phyloP scores from a whole-genome alignment of 2,329 filamentous ascomycete genomes.

The Beauveria medogensis region DNA sequence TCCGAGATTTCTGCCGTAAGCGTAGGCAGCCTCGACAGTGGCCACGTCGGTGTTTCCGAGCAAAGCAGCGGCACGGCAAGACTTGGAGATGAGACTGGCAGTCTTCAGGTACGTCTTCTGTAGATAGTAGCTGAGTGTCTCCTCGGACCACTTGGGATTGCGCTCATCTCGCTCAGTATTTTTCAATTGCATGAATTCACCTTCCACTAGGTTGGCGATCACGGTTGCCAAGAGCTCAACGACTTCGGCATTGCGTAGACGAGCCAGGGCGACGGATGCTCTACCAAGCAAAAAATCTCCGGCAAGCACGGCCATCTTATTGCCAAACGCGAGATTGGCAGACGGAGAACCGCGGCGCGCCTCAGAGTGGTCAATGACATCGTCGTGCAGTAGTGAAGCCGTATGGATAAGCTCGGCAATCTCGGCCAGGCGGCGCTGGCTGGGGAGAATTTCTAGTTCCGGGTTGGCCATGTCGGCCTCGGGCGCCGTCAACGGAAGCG shows the following conservation, averaged over 20 bases:
- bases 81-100: slow-evolving; percentile 91
- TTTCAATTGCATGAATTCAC: slow-evolving; percentile 99
- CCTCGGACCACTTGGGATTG: slow-evolving; percentile 77
- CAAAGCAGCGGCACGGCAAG: slow-evolving; percentile 81
- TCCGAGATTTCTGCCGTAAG: slow-evolving; percentile 87
- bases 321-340: slow-evolving; percentile 91
- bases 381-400: slow-evolving; percentile 91
- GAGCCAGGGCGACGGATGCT: slow-evolving; percentile 86
- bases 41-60: slow-evolving; percentile 68
- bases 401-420: slow-evolving; percentile 98
- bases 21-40: slow-evolving; percentile 84
- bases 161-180: slow-evolving; percentile 87
- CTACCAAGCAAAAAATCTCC: slow-evolving; percentile 94
- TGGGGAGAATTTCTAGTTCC: slow-evolving; percentile 72
- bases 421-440: slow-evolving; percentile 85
- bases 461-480: slow-evolving; percentile 28
- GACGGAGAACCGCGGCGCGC: slow-evolving; percentile 77
- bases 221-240: slow-evolving; percentile 91
- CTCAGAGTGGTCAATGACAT: slow-evolving; percentile 90
- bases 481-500: slow-evolving; percentile 33
- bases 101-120: slow-evolving; percentile 99
- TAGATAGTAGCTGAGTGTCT: slow-evolving; percentile 85
- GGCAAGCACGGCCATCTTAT: slow-evolving; percentile 97
- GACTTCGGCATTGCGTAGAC: slow-evolving; percentile 86
- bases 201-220: slow-evolving; percentile 94